Base-by-base conservation (phyloP, 2,329 filamentous ascomycete species). In the Fusarium aywerte region DNA sequence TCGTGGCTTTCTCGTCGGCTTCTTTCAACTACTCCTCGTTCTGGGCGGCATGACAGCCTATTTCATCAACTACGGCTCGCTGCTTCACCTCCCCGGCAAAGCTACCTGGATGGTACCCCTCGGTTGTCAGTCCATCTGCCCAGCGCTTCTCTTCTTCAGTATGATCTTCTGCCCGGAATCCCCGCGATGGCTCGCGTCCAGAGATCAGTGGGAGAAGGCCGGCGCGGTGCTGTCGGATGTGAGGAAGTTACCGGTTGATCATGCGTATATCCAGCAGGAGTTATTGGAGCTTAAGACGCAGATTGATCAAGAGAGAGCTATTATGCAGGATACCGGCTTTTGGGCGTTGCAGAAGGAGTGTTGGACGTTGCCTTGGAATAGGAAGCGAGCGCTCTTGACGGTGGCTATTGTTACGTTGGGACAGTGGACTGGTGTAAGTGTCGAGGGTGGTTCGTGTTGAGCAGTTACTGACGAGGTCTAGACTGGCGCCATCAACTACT, bases 11-110 rank as follows among this genome's bases (percentile, higher is more conserved):
- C 78, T 89, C 0, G 87, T 85, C 1, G 87, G 86, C 59, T 82
- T 88, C 59, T 89, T 88, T 70, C 85, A 89, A 64, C 81, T 88
- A 10, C 86, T 87, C 70, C 80, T 87, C 39, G 83, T 84, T 12
- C 80, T 80, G 27, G 83, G 83, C 32, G 81, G 80, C 36, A 84
- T 84, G 80, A 75, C 84, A 27, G 82, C 82, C 2, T 85, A 84
- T 64, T 85, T 83, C 79, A 81, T 85, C 70, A 85, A 86, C 73
- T 86, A 85, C 62, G 84, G 83, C 20, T 76, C 81, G 1, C 78
- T 83, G 7, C 73, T 83, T 2, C 72, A 76, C 81, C 61, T 81
- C 12, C 66, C 66, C 0, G 62, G 63, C 11, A 64, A 33, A 29
- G 66, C 67, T 16, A 69, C 66, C 11, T 69, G 67, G 67, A 69